Conservation (phyloP, 768 basidiomycete genomes). For the Cystobasidium ongulense region DNA sequence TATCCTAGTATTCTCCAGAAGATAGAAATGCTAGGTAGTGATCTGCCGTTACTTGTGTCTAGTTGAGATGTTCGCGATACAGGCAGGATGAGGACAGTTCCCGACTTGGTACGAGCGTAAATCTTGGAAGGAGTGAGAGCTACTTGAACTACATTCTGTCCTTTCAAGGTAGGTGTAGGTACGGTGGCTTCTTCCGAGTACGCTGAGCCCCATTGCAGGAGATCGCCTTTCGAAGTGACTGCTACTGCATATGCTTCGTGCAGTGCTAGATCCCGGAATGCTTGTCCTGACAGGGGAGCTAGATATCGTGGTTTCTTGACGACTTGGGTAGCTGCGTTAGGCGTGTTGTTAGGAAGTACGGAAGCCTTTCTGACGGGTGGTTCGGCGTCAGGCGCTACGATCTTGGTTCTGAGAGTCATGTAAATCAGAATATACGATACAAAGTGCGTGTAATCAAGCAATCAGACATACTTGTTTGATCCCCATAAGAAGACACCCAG, state of each 20-base stretch:
- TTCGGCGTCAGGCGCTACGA: conserved; percentile 2
- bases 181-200: conserved; percentile 48
- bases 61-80: conserved; percentile 52
- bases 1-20: conserved; percentile 23
- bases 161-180: conserved; percentile 36
- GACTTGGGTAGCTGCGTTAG: neutral
- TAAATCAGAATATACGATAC: no score
- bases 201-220: conserved; percentile 73
- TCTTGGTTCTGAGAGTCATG: neutral
- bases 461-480: conserved; percentile 5
- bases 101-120: conserved; percentile 70
- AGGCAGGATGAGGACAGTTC: conserved; percentile 64
- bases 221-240: conserved; percentile 68
- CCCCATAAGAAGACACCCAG: conserved; percentile 14
- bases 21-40: conserved; percentile 45
- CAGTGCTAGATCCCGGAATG: conserved; percentile 64
- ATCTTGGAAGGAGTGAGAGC: conserved; percentile 47
- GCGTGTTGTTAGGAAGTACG: neutral
- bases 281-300: conserved; percentile 53
- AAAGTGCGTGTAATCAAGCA: no score
- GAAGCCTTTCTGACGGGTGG: neutral
- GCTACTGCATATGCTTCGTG: conserved; percentile 56
- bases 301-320: conserved; percentile 34
- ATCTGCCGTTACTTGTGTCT: conserved; percentile 44
- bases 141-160: conserved; percentile 35